Evolutionary conservation across 2,329 filamentous ascomycete species (phyloP), one percentile per base, ranked within the genome.

Genomic region (Byssothecium circinans): DNA sequence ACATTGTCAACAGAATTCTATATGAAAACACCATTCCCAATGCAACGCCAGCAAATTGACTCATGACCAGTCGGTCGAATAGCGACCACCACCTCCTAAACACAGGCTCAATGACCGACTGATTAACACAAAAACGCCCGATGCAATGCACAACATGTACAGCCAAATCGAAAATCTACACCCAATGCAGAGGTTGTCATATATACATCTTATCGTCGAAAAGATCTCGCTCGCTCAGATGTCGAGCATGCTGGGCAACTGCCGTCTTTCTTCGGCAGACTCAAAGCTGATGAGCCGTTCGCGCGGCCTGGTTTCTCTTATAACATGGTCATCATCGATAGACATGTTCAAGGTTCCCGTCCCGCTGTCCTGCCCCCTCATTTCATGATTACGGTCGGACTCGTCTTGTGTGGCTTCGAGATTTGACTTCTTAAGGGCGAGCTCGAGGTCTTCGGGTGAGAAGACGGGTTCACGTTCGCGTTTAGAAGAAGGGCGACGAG

Each of bases 401-500:
- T 68, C 64, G 39, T 67, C 62, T 25, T 57, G 60, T 4, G 61
- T 62, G 8, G 60, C 49, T 36, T 67, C 66, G 12, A 70, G 58
- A 35, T 74, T 69, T 4, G 73, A 74, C 33, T 67, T 64, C 41
- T 73, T 64, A 43, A 78, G 57, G 0, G 76, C 76, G 8, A 72
- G 57, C 34, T 72, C 70, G 37, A 78, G 67, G 22, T 78, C 74
- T 41, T 75, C 72, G 20, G 73, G 65, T 2, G 74, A 69, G 53
- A 78, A 78, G 1, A 71, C 71, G 17, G 65, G 52, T 41, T 72
- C 68, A 38, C 64, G 61, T 38, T 68, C 62, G 20, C 65, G 65
- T 19, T 58, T 56, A 54, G 62, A 64, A n/a, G 64, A 45, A 39
- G 40, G 41, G 27, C 61, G 61, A 10, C 57, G 61, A 17, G 50